Evolutionary conservation across 345 rosid genomes (phyloP), one percentile per base, ranked within the genome.

Genomic region (Geranium rotundifolium): DNA sequence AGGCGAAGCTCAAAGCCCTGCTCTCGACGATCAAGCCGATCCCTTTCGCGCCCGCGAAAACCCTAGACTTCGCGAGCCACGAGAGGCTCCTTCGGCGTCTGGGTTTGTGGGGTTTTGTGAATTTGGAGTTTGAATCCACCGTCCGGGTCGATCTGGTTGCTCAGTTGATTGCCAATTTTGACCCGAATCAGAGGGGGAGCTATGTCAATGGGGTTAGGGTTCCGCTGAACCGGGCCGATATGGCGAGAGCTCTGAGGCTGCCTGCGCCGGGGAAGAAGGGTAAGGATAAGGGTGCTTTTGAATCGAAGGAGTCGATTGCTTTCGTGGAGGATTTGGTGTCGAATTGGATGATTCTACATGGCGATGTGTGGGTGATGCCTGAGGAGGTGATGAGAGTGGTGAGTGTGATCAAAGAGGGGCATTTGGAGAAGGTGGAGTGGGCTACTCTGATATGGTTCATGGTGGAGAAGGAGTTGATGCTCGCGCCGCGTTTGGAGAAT

Each of bases 31-130:
- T 90, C 34, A 87, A 77, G 55, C 90, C 83, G 1, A 30, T 90
- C 17, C 85, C 99, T 57, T 93, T 90, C 70, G 65, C 61, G 2
- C 89, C 91, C 54, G 4, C 15, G 49, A 80, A 82, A 72, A 23
- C 74, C 72, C 82, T 86, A 27, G 95, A 93, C 62, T 82, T 86
- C 49, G n/a, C 74, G 19, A 59, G 73, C 23, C 91, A 88, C 64
- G 86, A 87, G 62, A 68, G 57, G 49, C 79, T 90, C 1, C 67
- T 93, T 58, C 83, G 66, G 76, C 76, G 82, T n/a, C 57, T 93
- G 15, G 96, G 91, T 13, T 65, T 93, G 49, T 93, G 99, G 99
- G 90, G 90, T 12, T 90, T 93, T 60, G 84, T 82, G 15, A 84
- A 84, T 55, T 55, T 90, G 76, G 84, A 84, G 46, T 83, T 93